Conservation (phyloP, 192 early-diverging fungal genomes). For the Entomortierella chlamydospora region DNA sequence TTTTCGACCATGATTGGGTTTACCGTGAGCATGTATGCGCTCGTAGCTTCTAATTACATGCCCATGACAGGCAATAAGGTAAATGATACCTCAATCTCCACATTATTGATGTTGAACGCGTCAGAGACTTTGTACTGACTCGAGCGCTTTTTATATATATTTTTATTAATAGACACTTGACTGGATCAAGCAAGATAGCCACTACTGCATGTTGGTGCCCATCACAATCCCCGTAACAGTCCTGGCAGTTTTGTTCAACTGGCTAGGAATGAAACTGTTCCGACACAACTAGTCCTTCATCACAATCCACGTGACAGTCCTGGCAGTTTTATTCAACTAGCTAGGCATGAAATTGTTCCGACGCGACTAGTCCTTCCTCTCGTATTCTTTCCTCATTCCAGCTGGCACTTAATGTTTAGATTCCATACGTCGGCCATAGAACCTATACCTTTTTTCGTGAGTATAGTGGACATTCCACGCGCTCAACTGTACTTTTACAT, state of each 20-base stretch:
- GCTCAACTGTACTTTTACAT: not conserved
- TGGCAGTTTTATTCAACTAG: conserved; percentile 92
- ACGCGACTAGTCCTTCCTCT: conserved; percentile 68
- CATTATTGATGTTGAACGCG: too few relatives aligned
- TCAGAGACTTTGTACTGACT: too few relatives aligned
- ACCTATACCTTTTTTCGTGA: not conserved
- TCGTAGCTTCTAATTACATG: conserved; percentile 75
- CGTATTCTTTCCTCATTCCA: not conserved
- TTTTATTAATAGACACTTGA: conserved; percentile 74
- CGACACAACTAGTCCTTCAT: conserved; percentile 73
- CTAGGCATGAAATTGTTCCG: conserved; percentile 95
- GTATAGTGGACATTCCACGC: too few relatives aligned
- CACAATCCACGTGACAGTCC: conserved; percentile 77
- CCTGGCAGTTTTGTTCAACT: conserved; percentile 89
- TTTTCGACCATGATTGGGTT: conserved; percentile 69
- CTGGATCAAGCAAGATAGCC: conserved; percentile 78
- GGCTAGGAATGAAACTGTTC: conserved; percentile 96
- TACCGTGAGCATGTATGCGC: conserved; percentile 70
- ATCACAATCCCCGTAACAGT: conserved; percentile 80
- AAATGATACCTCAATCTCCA: not conserved
- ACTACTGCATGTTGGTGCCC: conserved; percentile 88
- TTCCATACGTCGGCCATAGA: not conserved
- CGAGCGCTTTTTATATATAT: too few relatives aligned
- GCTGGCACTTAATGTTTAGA: not conserved
- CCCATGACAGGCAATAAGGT: conserved; percentile 75